Evolutionary conservation across 164 flowering plant species (phyloP).

Genomic region (Paratinospora sagittata): DNA sequence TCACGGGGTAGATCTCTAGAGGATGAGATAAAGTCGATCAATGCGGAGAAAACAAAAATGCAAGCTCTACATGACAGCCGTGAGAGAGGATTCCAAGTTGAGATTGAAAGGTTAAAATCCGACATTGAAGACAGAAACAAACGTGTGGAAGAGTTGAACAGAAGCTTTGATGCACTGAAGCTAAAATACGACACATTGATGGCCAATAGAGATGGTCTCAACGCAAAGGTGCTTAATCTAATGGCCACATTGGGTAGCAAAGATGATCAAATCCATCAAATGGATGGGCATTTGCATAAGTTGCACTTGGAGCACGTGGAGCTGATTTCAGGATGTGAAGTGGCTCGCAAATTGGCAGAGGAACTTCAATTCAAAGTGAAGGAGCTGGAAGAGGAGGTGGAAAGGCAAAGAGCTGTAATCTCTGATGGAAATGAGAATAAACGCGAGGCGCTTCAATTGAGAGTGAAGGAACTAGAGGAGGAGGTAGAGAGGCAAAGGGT

Average conservation of each 20-base stretch:
- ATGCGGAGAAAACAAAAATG: conserved; percentile 27
- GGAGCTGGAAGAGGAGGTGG: conserved; percentile 44
- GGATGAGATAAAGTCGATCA: conserved; percentile 30
- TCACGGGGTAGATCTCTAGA: conserved; percentile 30
- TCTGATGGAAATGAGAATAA: conserved; percentile 17
- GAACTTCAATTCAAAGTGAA: conserved; percentile 24
- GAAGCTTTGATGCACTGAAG: conserved; percentile 30
- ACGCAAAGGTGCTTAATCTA: conserved; percentile 28
- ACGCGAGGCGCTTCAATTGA: conserved; percentile 6
- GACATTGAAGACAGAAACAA: conserved; percentile 26
- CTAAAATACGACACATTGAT: conserved; percentile 29
- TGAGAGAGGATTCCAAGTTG: conserved; percentile 21
- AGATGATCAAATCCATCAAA: conserved; percentile 33
- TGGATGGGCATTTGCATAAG: conserved; percentile 40
- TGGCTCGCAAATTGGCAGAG: conserved; percentile 23
- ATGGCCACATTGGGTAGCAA: conserved; percentile 26
- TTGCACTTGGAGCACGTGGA: conserved; percentile 39
- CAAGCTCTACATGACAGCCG: conserved; percentile 14
- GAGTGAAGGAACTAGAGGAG: conserved; percentile 33
- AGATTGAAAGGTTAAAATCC: conserved; percentile 25
- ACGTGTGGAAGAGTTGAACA: conserved; percentile 27
- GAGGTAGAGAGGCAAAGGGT: conserved; percentile 48
- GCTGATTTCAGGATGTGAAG: conserved; percentile 30
- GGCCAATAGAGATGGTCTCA: conserved; percentile 43
- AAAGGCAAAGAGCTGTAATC: conserved; percentile 38